These are phyloP conservation scores for Aureococcus anophagefferens DNA, from an alignment of 108 stramenopile genomes.

Conservation along the genomic window DNA sequence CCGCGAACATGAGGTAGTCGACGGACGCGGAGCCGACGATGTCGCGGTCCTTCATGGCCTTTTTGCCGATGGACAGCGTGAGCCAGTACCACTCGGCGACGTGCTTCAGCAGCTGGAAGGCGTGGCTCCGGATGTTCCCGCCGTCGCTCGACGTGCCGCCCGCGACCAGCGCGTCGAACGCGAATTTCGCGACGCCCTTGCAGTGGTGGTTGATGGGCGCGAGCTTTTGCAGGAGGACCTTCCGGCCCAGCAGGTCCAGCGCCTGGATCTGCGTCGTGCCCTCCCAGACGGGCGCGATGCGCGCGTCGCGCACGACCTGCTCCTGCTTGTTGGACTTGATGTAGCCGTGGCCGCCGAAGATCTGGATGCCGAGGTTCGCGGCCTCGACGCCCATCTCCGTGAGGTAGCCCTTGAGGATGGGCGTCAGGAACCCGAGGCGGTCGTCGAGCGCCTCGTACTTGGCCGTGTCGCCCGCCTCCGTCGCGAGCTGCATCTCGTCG, in stretches of 20 bases:
- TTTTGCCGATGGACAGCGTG: not conserved
- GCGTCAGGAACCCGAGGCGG: constrained; percentile 17
- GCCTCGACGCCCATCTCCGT: constrained; percentile 20
- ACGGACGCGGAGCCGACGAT: constrained; percentile 2
- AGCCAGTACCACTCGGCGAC: too few species aligned
- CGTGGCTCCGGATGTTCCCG: not conserved
- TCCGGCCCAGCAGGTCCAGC: constrained; percentile 25
- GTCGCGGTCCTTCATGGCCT: constrained; percentile 5
- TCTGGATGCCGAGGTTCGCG: constrained; percentile 20
- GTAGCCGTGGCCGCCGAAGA: constrained; percentile 26
- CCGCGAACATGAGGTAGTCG: constrained; percentile 20
- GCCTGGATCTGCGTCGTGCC: constrained; percentile 24
- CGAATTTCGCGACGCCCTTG: not conserved
- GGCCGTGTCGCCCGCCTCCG: not conserved
- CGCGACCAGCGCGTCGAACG: not conserved
- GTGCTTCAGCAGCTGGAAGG: constrained; percentile 2
- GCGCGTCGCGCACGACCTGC: constrained; percentile 16
- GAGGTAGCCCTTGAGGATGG: constrained; percentile 21
- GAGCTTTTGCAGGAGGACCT: constrained; percentile 19
- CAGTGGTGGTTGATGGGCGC: not conserved
- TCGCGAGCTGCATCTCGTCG: not conserved
- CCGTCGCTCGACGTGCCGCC: not conserved
- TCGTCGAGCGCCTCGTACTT: constrained; percentile 8
- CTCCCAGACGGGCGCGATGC: constrained; percentile 19
- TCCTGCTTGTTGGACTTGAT: constrained; percentile 22